Base-by-base conservation (phyloP, 768 basidiomycete genomes). In the Amanita muscaria region DNA sequence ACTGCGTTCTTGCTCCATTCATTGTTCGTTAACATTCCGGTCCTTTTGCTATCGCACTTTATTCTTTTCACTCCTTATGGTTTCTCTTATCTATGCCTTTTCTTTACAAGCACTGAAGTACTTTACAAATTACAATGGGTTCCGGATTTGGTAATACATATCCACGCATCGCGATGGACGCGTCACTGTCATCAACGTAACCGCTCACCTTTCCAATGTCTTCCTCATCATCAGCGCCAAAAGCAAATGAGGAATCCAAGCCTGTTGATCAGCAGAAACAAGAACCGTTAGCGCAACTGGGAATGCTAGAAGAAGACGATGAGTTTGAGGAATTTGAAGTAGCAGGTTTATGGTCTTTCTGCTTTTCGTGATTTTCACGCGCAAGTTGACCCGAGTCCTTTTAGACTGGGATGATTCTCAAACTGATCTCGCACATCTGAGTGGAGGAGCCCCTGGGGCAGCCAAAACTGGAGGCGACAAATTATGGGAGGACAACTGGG, bases 401-500 rank as follows among this genome's bases (percentile, higher is more conserved):
- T 15, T 49, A 91, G 88, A 91, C 55, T 91, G 88, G 88, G 83
- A 90, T 40, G 86, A 90, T 58, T 79, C 83, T 0, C 72, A 88
- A 54, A 91, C 88, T 2, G 83, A 88, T 61, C 64, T 91, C 19
- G 83, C 83, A 11, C 84, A 88, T 58, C 66, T 90, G 35, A 78
- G 76, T 32, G 83, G 83, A 15, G 73, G 79, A 2, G 76, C 80
- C 3, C 82, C 85, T 2, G 85, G 84, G 3, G 79, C 72, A 10
- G 87, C 83, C 3, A 82, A 80, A 54, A 83, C 83, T 25, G 83
- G 83, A 32, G 86, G 87, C 14, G 83, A 96, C 63, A 88, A 91
- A 57, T 69, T 99, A 9, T 99, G 96, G 96, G 96, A 99, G 69
- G 96, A 98, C 55, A 97, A 97, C 61, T 99, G 96, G 96, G 96